Percentiles rank a stretch among this genome's conserved stretches.
These are phyloP conservation scores for Heracleum sosnowskyi DNA, from an alignment of 129 eudicot species.

Conservation along the genomic window DNA sequence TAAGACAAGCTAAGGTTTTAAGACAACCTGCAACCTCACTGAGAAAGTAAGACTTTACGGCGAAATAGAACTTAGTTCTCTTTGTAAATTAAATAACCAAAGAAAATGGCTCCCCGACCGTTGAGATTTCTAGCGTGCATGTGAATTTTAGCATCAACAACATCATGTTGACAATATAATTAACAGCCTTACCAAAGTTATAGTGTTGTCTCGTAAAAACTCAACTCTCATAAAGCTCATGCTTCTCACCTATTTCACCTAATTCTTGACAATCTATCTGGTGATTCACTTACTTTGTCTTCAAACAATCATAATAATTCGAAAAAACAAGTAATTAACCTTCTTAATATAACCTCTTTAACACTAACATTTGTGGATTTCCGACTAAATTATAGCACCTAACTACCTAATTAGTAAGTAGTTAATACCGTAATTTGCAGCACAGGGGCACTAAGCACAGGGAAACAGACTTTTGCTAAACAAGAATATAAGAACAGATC, in stretches of 20 bases:
- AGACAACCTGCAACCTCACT: background rate
- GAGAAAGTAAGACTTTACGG: background rate
- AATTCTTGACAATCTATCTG: background rate
- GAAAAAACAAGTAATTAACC: background rate
- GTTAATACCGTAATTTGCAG: background rate
- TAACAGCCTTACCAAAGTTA: background rate
- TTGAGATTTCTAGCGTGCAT: background rate
- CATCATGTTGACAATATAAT: background rate
- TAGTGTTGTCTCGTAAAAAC: background rate
- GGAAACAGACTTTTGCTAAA: background rate
- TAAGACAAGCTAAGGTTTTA: background rate
- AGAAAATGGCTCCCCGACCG: background rate
- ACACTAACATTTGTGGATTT: too few species aligned
- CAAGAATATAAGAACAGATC: background rate
- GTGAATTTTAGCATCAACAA: background rate
- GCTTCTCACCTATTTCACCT: constrained; percentile 2
- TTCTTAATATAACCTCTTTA: background rate
- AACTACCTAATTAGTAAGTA: background rate
- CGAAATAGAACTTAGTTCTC: background rate
- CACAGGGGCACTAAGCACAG: constrained; percentile 7
- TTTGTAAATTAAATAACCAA: background rate
- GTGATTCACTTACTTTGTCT: background rate
- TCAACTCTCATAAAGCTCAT: background rate
- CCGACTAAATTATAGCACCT: too few species aligned
- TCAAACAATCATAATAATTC: background rate